These are phyloP conservation scores for Irpex sp. DNA, from an alignment of 1,284 basidiomycete genomes.

Conservation along the genomic window DNA sequence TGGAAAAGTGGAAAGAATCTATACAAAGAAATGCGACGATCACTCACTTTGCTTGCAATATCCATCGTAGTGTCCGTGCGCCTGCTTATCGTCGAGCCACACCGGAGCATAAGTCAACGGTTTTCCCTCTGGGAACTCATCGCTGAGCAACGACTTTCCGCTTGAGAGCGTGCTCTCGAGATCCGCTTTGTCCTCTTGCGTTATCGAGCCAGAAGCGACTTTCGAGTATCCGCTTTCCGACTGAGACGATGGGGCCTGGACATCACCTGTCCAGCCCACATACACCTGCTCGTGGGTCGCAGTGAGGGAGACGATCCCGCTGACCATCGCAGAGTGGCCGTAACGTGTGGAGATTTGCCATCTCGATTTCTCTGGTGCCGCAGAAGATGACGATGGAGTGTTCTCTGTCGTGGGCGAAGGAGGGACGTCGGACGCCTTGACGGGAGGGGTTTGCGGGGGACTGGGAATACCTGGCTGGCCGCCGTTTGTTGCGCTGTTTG, in stretches of 20 bases:
- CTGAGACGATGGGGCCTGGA: constrained; percentile 36
- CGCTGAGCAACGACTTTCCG: constrained; percentile 53
- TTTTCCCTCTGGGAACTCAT: constrained; percentile 49
- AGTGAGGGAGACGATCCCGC: constrained; percentile 84
- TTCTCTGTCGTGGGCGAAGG: constrained; percentile 20
- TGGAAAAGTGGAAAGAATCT: not conserved
- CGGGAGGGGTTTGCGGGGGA: constrained; percentile 68
- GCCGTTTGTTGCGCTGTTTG: not conserved
- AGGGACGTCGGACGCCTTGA: constrained; percentile 40
- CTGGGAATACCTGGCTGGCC: constrained; percentile 46
- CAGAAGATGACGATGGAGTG: constrained; percentile 7
- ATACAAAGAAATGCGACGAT: not conserved
- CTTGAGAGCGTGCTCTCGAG: constrained; percentile 55
- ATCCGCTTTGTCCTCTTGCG: constrained; percentile 54
- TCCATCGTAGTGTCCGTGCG: constrained; percentile 93
- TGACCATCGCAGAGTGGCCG: constrained; percentile 95
- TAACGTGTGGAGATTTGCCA: constrained; percentile 85
- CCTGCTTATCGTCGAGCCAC: constrained; percentile 88
- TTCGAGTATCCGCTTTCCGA: constrained; percentile 19
- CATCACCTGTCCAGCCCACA: constrained; percentile 93
- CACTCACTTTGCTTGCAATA: constrained; percentile 95
- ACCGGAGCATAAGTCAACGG: constrained; percentile 76
- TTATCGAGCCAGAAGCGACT: constrained; percentile 52
- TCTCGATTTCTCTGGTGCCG: not conserved
- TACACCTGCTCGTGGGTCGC: constrained; percentile 87